These are phyloP conservation scores for Boechera retrofracta DNA, from an alignment of 345 rosid genomes.

Conservation along the genomic window DNA sequence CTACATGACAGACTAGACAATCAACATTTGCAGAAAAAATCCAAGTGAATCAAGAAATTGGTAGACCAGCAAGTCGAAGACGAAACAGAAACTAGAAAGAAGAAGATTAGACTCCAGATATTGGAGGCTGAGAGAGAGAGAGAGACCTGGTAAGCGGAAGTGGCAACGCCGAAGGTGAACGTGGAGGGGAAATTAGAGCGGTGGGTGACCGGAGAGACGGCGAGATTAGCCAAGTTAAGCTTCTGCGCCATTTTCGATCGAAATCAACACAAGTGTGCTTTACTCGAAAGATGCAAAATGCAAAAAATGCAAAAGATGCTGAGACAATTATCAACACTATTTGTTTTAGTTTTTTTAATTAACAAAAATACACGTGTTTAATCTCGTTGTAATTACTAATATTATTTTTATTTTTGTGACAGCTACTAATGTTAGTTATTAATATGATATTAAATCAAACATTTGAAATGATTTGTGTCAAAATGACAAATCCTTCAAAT, in stretches of 20 bases:
- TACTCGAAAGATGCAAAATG: no score
- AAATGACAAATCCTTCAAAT: no score
- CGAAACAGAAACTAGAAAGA: background rate
- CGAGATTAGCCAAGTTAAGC: conserved; percentile 35
- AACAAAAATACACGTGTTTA: no score
- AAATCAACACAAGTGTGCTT: background rate
- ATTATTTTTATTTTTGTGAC: no score
- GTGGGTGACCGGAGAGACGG: conserved; percentile 32
- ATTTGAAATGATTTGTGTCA: no score
- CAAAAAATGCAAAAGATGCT: background rate
- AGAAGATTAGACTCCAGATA: conserved; percentile 15
- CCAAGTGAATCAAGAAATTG: background rate
- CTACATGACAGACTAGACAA: background rate
- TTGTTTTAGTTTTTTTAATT: no score
- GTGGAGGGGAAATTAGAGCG: conserved; percentile 55
- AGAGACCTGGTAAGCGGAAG: conserved; percentile 65
- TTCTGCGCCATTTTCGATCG: conserved; percentile 43
- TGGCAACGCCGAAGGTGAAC: conserved; percentile 65
- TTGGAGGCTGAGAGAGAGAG: conserved; percentile 9
- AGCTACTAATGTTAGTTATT: no score
- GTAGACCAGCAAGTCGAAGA: background rate
- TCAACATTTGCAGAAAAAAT: conserved; percentile 10
- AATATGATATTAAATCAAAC: no score
- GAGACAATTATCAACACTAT: background rate
- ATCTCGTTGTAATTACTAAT: no score